Conservation (phyloP, 2,329 filamentous ascomycete species). For the Alternaria consortialis region DNA sequence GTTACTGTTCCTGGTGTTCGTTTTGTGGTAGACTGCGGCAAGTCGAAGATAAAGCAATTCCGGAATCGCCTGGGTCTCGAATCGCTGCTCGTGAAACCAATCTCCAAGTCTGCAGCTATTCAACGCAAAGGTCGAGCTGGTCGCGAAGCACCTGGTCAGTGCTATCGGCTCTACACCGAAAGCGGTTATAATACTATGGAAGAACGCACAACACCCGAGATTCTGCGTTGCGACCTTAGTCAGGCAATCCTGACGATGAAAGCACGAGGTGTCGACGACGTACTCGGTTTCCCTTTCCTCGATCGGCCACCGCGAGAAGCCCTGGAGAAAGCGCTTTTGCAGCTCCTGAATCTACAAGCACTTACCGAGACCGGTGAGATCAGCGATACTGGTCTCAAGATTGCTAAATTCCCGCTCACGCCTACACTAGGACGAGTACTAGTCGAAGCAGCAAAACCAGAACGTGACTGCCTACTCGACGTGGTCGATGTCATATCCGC, state of each 20-base stretch:
- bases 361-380: constrained; percentile 76
- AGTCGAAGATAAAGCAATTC: constrained; percentile 93
- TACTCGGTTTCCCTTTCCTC: constrained; percentile 84
- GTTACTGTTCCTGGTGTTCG: constrained; percentile 94
- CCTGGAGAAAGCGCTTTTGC: constrained; percentile 81
- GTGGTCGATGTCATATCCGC: constrained; percentile 83
- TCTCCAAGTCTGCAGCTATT: constrained; percentile 91
- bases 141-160: constrained; percentile 89
- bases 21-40: constrained; percentile 91
- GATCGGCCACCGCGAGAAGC: constrained; percentile 80
- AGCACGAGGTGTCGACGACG: constrained; percentile 83
- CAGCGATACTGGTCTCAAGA: constrained; percentile 75
- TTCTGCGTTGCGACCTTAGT: constrained; percentile 86
- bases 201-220: constrained; percentile 83
- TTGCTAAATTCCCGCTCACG: constrained; percentile 84
- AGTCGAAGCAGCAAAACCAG: constrained; percentile 76
- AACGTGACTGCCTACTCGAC: constrained; percentile 78
- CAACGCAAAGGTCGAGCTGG: constrained; percentile 92
- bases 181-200: constrained; percentile 74
- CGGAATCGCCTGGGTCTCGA: constrained; percentile 85
- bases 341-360: constrained; percentile 81
- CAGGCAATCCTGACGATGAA: constrained; percentile 93
- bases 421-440: constrained; percentile 84
- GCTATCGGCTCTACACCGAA: constrained; percentile 88
- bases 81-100: constrained; percentile 86